Percentiles rank a stretch among this genome's conserved stretches.
Evolutionary conservation across 2,329 filamentous ascomycete species (phyloP).

Genomic region (Camillea tinctor): DNA sequence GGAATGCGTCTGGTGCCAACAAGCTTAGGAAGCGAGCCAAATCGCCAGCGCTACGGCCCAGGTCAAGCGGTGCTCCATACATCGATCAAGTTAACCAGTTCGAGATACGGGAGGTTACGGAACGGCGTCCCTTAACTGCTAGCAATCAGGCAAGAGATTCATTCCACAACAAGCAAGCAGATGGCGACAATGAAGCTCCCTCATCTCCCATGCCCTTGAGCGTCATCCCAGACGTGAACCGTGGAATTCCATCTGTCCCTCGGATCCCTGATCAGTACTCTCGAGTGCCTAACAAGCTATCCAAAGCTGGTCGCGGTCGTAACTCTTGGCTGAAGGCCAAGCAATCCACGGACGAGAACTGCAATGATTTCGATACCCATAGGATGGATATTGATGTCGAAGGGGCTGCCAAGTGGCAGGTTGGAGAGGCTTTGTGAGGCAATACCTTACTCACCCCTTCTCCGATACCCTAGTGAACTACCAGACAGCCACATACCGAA

Average conservation of each 20-base stretch:
- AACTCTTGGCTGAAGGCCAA: slow-evolving; percentile 10
- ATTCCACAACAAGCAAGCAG: background rate
- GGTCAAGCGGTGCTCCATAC: background rate
- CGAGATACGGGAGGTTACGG: slow-evolving; percentile 10
- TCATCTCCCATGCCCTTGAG: slow-evolving; percentile 30
- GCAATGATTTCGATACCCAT: background rate
- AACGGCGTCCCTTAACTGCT: background rate
- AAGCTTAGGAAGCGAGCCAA: slow-evolving; percentile 18
- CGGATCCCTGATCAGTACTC: slow-evolving; percentile 44
- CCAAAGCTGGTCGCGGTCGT: background rate
- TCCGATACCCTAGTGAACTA: no score
- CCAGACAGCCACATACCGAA: background rate
- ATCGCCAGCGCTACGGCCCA: slow-evolving; percentile 10
- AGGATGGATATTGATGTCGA: slow-evolving; percentile 11
- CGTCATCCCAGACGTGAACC: slow-evolving; percentile 45
- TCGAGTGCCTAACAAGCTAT: background rate
- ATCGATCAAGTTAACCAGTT: slow-evolving; percentile 1
- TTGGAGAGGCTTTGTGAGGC: slow-evolving; percentile 16
- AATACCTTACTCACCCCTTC: background rate
- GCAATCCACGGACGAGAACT: slow-evolving; percentile 16
- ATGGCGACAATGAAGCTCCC: background rate
- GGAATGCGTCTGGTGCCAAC: background rate
- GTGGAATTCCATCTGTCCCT: slow-evolving; percentile 46
- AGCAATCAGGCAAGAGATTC: background rate
- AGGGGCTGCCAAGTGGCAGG: slow-evolving; percentile 12